Base-by-base conservation (phyloP, 176 grass and related monocot species). In the Triticum urartu region DNA sequence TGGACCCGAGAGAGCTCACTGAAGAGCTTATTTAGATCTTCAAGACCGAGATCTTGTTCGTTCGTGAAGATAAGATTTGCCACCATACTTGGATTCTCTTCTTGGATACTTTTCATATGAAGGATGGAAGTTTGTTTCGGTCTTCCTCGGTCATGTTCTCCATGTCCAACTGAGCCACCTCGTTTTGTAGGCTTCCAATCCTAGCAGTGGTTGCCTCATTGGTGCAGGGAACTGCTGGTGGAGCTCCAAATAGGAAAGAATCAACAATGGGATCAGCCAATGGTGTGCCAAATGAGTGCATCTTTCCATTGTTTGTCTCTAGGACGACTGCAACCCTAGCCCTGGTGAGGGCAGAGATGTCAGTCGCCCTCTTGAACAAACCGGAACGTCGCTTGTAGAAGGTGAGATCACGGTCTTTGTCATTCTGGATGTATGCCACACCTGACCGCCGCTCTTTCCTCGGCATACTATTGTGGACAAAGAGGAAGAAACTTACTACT, bases 311-410 rank as follows among this genome's bases (percentile, higher is more conserved):
- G 3, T 43, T n/a, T 6, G 38, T 25, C 38, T 72, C 70, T 11
- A 72, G 70, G 70, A 72, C 11, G 70, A 72, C 21, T 25, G 11
- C 38, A 43, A 72, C 70, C 70, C 70, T 72, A 43, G 70, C 70
- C 5, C 21, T 40, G 24, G 48, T 52, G 7, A 76, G 24, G 25
- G 45, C 15, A 2, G 45, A 76, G 9, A 72, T 21, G 38, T 72
- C 70, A 14, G 21, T 3, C 1, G n/a, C 75, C 33, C 30, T 32
- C 32, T 78, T 78, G 30, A 78, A 59, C 75, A 78, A 34, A 34
- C 75, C 50, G 0, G 0, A 1, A 6, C 14, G 7, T 21, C 18
- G 11, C 52, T 60, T 78, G 20, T 36, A 59, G 32, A 78, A 78
- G 18, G 50, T 78, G 75, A 59, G 11, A 10, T 59, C 52, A 38